Evolutionary conservation across 1,284 basidiomycete species (phyloP).

Genomic region (Psilocybe mexicana): DNA sequence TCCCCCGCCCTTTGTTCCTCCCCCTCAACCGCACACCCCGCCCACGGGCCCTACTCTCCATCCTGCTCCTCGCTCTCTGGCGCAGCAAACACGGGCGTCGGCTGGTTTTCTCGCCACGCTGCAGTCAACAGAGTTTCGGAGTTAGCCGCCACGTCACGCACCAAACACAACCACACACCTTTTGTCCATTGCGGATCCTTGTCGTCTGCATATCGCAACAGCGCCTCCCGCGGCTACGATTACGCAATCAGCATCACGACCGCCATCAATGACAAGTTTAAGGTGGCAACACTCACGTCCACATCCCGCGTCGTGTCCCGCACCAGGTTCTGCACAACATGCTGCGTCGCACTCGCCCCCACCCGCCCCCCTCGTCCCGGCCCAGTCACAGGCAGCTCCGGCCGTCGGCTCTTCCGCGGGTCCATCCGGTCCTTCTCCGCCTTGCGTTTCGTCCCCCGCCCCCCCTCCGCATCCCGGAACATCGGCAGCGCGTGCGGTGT

Average conservation of each 20-base stretch:
- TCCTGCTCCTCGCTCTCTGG: slow-evolving; percentile 59
- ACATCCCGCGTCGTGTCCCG: slow-evolving; percentile 86
- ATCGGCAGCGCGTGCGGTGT: slow-evolving; percentile 89
- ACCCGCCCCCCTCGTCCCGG: slow-evolving; percentile 92
- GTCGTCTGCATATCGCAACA: slow-evolving; percentile 91
- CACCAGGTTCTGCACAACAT: slow-evolving; percentile 92
- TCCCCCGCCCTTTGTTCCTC: slow-evolving; percentile 18
- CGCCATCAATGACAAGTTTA: slow-evolving; percentile 13
- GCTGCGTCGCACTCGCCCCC: slow-evolving; percentile 93
- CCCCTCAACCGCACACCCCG: slow-evolving; percentile 6
- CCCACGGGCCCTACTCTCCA: slow-evolving; percentile 33
- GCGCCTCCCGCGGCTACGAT: slow-evolving; percentile 87
- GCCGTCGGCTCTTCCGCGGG: slow-evolving; percentile 86
- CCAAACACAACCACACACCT: slow-evolving; percentile 57
- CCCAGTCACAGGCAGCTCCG: slow-evolving; percentile 89
- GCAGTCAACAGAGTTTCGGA: slow-evolving; percentile 47
- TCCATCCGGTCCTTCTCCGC: slow-evolving; percentile 87
- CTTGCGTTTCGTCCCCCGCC: slow-evolving; percentile 77
- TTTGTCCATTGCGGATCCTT: slow-evolving; percentile 79
- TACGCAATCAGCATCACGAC: slow-evolving; percentile 13
- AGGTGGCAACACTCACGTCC: slow-evolving; percentile 70
- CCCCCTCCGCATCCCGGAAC: slow-evolving; percentile 82
- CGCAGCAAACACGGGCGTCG: slow-evolving; percentile 74
- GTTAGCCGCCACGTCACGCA: slow-evolving; percentile 67
- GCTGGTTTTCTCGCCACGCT: slow-evolving; percentile 84